A percentile compares a stretch with the other conserved stretches of the same genome.
These are phyloP conservation scores for Syncephalastrum contaminatum DNA, from an alignment of 371 early-diverging fungal genomes.

Conservation along the genomic window DNA sequence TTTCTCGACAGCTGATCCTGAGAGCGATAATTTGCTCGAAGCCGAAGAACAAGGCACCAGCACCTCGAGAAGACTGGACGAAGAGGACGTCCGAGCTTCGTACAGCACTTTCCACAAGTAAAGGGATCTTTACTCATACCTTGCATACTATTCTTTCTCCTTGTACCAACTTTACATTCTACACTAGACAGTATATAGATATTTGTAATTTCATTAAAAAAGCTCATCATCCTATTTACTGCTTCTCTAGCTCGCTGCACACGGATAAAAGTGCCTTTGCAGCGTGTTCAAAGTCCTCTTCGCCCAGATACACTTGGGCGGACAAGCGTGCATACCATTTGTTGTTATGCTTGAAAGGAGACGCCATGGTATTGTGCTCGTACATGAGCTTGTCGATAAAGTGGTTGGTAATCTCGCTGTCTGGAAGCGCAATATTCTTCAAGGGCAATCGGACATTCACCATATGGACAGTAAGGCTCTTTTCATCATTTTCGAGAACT, in stretches of 20 bases:
- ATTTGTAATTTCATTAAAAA: neutral
- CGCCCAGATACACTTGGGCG: slow-evolving; percentile 59
- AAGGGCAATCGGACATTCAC: slow-evolving; percentile 61
- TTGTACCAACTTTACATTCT: slow-evolving; percentile 1
- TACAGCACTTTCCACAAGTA: slow-evolving; percentile 17
- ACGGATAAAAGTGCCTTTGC: slow-evolving; percentile 44
- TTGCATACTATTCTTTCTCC: neutral
- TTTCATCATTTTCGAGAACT: slow-evolving; percentile 52
- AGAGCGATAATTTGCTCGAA: slow-evolving; percentile 6
- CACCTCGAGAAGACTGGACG: neutral
- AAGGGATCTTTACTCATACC: neutral
- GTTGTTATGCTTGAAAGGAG: slow-evolving; percentile 47
- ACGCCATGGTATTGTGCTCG: slow-evolving; percentile 40
- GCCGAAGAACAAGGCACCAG: slow-evolving; percentile 10
- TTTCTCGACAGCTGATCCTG: neutral
- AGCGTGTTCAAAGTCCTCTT: slow-evolving; percentile 50
- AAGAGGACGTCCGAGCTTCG: slow-evolving; percentile 9
- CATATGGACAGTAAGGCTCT: slow-evolving; percentile 47
- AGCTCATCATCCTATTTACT: neutral
- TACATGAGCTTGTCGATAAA: slow-evolving; percentile 42
- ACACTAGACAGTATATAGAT: too few relatives aligned
- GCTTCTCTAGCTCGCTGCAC: slow-evolving; percentile 32
- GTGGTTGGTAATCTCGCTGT: slow-evolving; percentile 12
- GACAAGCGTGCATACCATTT: slow-evolving; percentile 55
- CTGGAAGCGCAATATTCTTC: slow-evolving; percentile 9